Evolutionary conservation across 2,329 filamentous ascomycete species (phyloP), one percentile per base, ranked within the genome.

Genomic region (Aaosphaeria arxii): DNA sequence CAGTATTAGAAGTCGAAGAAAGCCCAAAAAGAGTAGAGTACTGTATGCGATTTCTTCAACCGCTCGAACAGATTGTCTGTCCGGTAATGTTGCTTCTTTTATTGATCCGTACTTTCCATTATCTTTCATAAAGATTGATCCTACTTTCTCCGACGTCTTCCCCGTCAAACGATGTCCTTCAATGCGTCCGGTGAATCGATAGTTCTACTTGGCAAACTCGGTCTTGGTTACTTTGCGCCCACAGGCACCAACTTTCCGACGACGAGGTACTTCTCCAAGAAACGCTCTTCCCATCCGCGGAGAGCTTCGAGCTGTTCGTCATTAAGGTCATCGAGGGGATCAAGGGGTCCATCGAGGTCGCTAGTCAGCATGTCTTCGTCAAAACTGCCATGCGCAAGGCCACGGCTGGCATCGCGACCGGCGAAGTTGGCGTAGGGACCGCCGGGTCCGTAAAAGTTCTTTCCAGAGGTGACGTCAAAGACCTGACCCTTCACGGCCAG

Each of bases 381-480:
- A 70, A 99, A 97, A 74, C 89, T 95, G 50, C 91, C 89, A 70
- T 83, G 89, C 1, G 94, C 92, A 51, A 99, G 75, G 1, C 94
- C 94, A 45, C 92, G 81, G 55, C 83, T 90, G 17, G 94, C 94
- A 72, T 99, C 94, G 36, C 91, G 79, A 0, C 94, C 94, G 0
- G 94, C 94, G 67, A 99, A 99, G 75, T 97, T 97, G 70, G 86
- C 86, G 71, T 99, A 99, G 2, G 92, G 91, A 0, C 92, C 92
- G 9, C 91, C 91, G 17, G 94, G 94, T 4, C 94, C 94, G 74
- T 99, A 99, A 72, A 97, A 97, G 76, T 95, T 91, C 64, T 87
- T 83, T 28, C 94, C 92, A 11, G 84, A 76, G 0, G 86, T 84
- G 28, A 97, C 92, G 68, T 99, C 94, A 69, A 96, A 97, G 54